phyloP scores from a whole-genome alignment of 331 rosid species.

The Quercus phellos region DNA sequence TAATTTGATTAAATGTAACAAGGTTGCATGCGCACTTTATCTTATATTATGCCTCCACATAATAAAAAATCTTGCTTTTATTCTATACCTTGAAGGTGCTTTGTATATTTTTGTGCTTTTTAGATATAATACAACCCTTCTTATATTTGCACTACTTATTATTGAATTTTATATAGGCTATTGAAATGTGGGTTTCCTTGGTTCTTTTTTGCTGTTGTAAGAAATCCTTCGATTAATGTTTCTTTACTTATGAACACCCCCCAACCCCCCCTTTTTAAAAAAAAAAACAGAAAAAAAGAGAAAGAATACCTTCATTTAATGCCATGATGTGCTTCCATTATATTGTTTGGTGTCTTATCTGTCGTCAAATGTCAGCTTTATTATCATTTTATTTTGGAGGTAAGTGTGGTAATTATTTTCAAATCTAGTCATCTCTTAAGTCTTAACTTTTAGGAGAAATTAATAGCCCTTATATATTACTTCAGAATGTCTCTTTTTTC shows the following conservation, averaged over 20 bases:
- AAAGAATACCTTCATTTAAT: not conserved
- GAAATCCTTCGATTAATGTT: not conserved
- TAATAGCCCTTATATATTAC: too few species aligned
- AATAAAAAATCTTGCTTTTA: too few species aligned
- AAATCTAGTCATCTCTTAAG: not conserved
- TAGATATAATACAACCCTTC: not conserved
- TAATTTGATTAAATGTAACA: not conserved
- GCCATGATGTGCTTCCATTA: not conserved
- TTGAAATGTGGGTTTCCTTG: not conserved
- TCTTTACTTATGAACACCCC: too few species aligned
- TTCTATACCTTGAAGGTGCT: not conserved
- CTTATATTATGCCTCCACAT: not conserved
- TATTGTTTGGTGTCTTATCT: not conserved
- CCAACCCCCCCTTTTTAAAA: fast-evolving
- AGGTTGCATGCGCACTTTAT: not conserved
- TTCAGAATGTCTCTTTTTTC: not conserved
- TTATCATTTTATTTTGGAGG: not conserved
- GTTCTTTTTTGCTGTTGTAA: not conserved
- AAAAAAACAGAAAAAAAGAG: too few species aligned
- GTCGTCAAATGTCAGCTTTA: not conserved
- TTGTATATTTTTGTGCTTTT: not conserved
- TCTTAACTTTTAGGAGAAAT: not conserved
- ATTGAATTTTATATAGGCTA: not conserved
- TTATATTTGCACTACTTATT: not conserved
- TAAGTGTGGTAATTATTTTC: not conserved